Percentiles rank a stretch among this genome's conserved stretches.
phyloP scores from a whole-genome alignment of 768 basidiomycete species.

The Glaciozyma antarctica region DNA sequence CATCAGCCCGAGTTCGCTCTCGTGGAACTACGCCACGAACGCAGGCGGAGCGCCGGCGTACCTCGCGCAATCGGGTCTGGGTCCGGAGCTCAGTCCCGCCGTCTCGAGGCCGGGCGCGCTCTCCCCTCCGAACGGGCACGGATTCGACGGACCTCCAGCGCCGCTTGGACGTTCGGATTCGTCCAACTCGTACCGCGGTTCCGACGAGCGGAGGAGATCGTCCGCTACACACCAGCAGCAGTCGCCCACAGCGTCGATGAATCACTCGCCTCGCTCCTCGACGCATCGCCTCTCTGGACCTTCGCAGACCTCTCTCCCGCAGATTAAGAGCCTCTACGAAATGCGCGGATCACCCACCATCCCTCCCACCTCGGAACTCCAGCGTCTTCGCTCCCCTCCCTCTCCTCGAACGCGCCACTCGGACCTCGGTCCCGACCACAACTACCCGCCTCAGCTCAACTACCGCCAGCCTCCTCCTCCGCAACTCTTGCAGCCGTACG shows the following conservation, averaged over 20 bases:
- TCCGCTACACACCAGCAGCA: slow-evolving; percentile 7
- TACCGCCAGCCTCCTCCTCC: neutral
- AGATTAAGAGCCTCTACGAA: slow-evolving; percentile 17
- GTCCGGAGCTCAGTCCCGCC: slow-evolving; percentile 17
- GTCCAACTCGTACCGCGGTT: slow-evolving; percentile 19
- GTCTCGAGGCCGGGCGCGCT: neutral
- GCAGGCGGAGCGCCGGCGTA: slow-evolving; percentile 16
- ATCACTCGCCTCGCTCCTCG: slow-evolving; percentile 8
- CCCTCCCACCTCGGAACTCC: neutral
- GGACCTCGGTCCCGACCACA: neutral
- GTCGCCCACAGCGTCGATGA: slow-evolving; percentile 14
- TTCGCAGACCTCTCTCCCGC: slow-evolving; percentile 6
- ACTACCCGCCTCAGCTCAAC: neutral
- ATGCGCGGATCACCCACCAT: slow-evolving; percentile 6
- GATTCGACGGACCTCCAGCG: slow-evolving; percentile 23
- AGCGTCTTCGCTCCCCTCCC: neutral
- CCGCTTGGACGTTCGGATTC: slow-evolving; percentile 16
- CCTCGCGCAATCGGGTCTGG: slow-evolving; percentile 18
- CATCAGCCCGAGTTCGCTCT: slow-evolving; percentile 29
- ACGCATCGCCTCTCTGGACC: slow-evolving; percentile 9
- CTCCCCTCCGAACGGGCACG: slow-evolving; percentile 12
- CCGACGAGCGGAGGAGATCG: slow-evolving; percentile 11
- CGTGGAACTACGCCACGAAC: slow-evolving; percentile 31
- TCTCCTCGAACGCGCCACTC: slow-evolving; percentile 2
- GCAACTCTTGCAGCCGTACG: neutral